Percentiles rank a stretch among this genome's conserved stretches.
Conservation (phyloP, 108 stramenopile genomes). For the Nannochloropsis oceanica region DNA sequence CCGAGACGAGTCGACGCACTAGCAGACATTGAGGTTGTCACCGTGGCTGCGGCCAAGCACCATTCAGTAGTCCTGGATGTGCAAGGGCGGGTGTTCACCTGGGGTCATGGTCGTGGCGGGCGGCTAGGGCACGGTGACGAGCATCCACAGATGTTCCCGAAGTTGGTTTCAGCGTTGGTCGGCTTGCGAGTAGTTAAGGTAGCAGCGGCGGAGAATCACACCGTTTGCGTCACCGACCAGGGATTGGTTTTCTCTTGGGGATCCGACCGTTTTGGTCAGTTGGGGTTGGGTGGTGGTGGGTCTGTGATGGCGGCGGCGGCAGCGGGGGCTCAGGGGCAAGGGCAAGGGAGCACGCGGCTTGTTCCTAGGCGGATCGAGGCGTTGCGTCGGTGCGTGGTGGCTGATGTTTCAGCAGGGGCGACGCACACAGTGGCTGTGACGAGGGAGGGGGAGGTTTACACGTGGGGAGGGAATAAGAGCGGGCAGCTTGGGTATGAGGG, state of each 20-base stretch:
- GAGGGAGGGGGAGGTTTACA: slow-evolving; percentile 14
- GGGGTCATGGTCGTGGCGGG: slow-evolving; percentile 33
- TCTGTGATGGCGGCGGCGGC: neutral
- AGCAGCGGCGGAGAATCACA: slow-evolving; percentile 29
- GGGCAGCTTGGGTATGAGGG: slow-evolving; percentile 24
- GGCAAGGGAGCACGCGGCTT: neutral
- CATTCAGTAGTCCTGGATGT: slow-evolving; percentile 23
- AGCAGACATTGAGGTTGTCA: slow-evolving; percentile 2
- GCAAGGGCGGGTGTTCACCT: slow-evolving; percentile 18
- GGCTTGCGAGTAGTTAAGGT: slow-evolving; percentile 4
- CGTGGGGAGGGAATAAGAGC: slow-evolving; percentile 30
- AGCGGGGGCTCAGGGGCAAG: neutral
- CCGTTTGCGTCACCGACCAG: slow-evolving; percentile 16
- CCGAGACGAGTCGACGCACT: slow-evolving; percentile 12
- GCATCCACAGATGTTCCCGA: slow-evolving; percentile 18
- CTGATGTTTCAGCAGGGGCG: slow-evolving; percentile 12
- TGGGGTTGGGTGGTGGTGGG: neutral
- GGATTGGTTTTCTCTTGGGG: slow-evolving; percentile 29
- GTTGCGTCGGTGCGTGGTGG: slow-evolving; percentile 3
- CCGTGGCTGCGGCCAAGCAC: slow-evolving; percentile 20
- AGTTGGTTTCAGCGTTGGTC: neutral
- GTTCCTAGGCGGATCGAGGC: slow-evolving; percentile 27
- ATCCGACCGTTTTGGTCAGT: slow-evolving; percentile 19
- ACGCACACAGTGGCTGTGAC: slow-evolving; percentile 28
- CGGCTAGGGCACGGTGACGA: slow-evolving; percentile 32